Evolutionary conservation across 2,329 filamentous ascomycete species (phyloP).

Genomic region (Neocucurbitaria cava): DNA sequence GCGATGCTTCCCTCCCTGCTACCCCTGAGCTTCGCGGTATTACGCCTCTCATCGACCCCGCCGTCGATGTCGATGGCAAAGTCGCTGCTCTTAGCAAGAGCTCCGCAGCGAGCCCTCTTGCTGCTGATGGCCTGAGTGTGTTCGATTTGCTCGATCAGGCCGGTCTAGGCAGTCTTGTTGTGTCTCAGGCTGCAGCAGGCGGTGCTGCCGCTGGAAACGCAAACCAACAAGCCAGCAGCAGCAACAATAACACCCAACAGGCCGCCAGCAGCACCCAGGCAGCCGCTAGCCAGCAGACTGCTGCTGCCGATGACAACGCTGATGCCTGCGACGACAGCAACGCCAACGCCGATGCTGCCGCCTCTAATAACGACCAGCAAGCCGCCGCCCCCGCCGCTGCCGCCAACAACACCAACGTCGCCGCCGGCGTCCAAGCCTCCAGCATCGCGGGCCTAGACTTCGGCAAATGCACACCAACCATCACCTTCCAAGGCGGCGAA

Average conservation of each 20-base stretch:
- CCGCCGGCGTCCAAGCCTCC: slow-evolving; percentile 16
- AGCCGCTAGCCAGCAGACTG: not conserved
- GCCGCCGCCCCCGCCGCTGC: slow-evolving; percentile 26
- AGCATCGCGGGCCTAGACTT: slow-evolving; percentile 42
- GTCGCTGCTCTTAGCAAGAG: slow-evolving; percentile 67
- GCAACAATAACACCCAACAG: not conserved
- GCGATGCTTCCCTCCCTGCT: slow-evolving; percentile 67
- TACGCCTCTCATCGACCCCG: slow-evolving; percentile 71
- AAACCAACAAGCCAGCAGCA: not conserved
- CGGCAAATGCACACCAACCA: slow-evolving; percentile 54
- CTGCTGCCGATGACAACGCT: slow-evolving; percentile 6
- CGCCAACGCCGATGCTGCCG: slow-evolving; percentile 5
- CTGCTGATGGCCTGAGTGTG: slow-evolving; percentile 68
- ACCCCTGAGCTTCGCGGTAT: slow-evolving; percentile 69
- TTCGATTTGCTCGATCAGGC: slow-evolving; percentile 68
- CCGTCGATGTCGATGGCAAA: slow-evolving; percentile 61
- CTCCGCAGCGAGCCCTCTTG: slow-evolving; percentile 62
- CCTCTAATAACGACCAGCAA: slow-evolving; percentile 16
- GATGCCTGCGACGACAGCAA: slow-evolving; percentile 10
- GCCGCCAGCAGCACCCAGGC: too few species aligned
- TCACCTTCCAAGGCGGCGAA: slow-evolving; percentile 67
- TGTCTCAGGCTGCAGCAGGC: slow-evolving; percentile 45
- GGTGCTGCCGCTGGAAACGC: slow-evolving; percentile 26
- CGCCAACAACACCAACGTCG: slow-evolving; percentile 16
- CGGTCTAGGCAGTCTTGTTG: slow-evolving; percentile 69